Percentiles rank a stretch among this genome's conserved stretches.
Evolutionary conservation across 768 basidiomycete genomes (phyloP).

Genomic region (Pulveroboletus ravenelii): DNA sequence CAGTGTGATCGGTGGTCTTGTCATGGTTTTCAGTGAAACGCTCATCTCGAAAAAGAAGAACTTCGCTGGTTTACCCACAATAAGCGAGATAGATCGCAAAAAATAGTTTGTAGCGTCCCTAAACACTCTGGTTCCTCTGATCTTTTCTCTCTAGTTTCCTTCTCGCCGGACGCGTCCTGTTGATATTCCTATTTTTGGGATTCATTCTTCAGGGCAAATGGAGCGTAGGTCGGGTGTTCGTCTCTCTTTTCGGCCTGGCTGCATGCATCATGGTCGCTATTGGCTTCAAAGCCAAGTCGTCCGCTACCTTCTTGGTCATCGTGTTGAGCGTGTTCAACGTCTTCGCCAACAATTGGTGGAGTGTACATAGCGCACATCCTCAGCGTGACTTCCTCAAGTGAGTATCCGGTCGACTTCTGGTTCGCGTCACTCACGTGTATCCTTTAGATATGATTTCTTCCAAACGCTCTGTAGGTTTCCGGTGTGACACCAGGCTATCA

Average conservation of each 20-base stretch:
- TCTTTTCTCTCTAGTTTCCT: constrained; percentile 64
- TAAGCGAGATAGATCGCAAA: constrained; percentile 93
- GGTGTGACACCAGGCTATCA: not conserved
- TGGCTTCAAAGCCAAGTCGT: constrained; percentile 99
- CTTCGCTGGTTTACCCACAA: constrained; percentile 85
- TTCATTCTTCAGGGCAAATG: constrained; percentile 94
- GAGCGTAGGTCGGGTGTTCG: constrained; percentile 79
- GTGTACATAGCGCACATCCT: constrained; percentile 85
- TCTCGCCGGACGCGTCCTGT: constrained; percentile 90
- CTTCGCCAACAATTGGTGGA: constrained; percentile 99
- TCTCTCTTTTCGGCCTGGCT: constrained; percentile 84
- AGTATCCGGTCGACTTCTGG: constrained; percentile 24
- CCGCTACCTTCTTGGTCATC: constrained; percentile 90
- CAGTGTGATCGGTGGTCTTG: constrained; percentile 93
- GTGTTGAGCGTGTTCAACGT: constrained; percentile 94
- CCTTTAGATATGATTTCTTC: constrained; percentile 92
- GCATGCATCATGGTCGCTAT: constrained; percentile 96
- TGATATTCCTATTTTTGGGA: constrained; percentile 98
- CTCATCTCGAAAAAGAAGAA: constrained; percentile 81
- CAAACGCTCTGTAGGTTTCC: constrained; percentile 73
- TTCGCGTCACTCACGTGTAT: constrained; percentile 20
- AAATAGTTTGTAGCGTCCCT: constrained; percentile 74
- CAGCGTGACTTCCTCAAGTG: constrained; percentile 98
- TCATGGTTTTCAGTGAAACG: constrained; percentile 98
- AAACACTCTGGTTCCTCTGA: not conserved